phyloP scores from a whole-genome alignment of 2,329 filamentous ascomycete genomes.

The Corinectria fuckeliana region DNA sequence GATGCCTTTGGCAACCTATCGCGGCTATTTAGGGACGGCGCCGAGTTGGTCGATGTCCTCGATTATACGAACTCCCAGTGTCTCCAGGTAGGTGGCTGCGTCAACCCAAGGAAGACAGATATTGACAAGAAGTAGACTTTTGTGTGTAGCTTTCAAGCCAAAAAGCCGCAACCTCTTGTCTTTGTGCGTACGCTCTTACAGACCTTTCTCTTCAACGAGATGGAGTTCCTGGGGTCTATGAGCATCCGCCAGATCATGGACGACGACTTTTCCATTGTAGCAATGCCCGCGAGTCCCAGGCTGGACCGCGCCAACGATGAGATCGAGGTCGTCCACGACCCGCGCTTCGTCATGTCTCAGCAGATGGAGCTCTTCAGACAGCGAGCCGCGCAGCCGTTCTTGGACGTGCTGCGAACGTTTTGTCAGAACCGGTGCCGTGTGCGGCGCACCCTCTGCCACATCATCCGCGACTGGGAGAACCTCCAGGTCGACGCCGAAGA shows the following conservation, averaged over 20 bases:
- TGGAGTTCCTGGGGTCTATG: constrained; percentile 70
- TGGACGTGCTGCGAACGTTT: constrained; percentile 82
- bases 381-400: constrained; percentile 71
- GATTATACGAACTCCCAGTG: constrained; percentile 72
- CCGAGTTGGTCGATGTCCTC: constrained; percentile 71
- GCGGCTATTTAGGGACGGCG: constrained; percentile 74
- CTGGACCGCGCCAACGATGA: constrained; percentile 78
- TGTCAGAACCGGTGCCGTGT: constrained; percentile 92
- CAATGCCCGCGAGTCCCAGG: constrained; percentile 74
- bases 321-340: constrained; percentile 75
- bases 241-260: constrained; percentile 79
- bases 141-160: constrained; percentile 75
- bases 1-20: constrained; percentile 74
- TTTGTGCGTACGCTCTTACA: constrained; percentile 85
- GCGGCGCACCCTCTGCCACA: constrained; percentile 86
- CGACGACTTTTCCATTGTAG: constrained; percentile 78
- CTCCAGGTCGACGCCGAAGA: constrained; percentile 84
- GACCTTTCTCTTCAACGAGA: constrained; percentile 75
- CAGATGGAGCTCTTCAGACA: constrained; percentile 75
- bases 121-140: constrained; percentile 62
- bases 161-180: constrained; percentile 81
- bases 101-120: not conserved
- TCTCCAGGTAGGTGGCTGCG: constrained; percentile 63
- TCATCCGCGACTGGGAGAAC: constrained; percentile 81
- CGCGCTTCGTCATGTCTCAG: constrained; percentile 74